Conservation (phyloP, 371 early-diverging fungal species). For the Mortierella sp. region DNA sequence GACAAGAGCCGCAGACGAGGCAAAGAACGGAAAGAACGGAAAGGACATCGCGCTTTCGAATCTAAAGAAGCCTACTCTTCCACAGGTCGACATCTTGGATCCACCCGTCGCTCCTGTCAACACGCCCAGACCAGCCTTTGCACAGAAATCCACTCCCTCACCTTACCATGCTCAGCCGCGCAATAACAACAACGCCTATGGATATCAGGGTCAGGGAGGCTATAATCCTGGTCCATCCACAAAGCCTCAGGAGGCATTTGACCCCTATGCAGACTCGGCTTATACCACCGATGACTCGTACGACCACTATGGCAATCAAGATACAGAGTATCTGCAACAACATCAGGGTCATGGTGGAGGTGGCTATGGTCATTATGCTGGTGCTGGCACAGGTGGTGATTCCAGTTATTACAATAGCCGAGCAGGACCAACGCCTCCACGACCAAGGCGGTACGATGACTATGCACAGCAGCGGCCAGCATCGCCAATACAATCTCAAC, state of each 20-base stretch:
- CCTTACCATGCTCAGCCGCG: constrained; percentile 17
- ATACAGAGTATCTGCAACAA: constrained; percentile 10
- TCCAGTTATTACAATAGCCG: constrained; percentile 12
- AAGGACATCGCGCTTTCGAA: constrained; percentile 18
- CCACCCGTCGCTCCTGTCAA: constrained; percentile 1
- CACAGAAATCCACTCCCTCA: constrained; percentile 12
- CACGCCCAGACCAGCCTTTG: constrained; percentile 17
- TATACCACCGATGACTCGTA: constrained; percentile 30
- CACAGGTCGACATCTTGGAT: constrained; percentile 25
- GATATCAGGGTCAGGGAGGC: constrained; percentile 2
- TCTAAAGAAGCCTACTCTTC: constrained; percentile 39
- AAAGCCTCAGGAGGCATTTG: constrained; percentile 10
- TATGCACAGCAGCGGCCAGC: constrained; percentile 21
- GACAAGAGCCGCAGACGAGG: constrained; percentile 32
- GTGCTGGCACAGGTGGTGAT: neutral
- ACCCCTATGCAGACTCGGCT: constrained; percentile 41
- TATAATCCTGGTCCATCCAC: neutral
- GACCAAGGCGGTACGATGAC: constrained; percentile 24
- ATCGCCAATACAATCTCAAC: constrained; percentile 40
- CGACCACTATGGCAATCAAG: constrained; percentile 12
- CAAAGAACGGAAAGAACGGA: constrained; percentile 14
- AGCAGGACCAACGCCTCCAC: constrained; percentile 14
- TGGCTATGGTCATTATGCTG: constrained; percentile 8
- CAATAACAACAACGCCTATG: constrained; percentile 4
- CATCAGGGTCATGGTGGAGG: neutral